These are phyloP conservation scores for Trichoderma atrobrunneum DNA, from an alignment of 2,329 filamentous ascomycete species.

Conservation along the genomic window DNA sequence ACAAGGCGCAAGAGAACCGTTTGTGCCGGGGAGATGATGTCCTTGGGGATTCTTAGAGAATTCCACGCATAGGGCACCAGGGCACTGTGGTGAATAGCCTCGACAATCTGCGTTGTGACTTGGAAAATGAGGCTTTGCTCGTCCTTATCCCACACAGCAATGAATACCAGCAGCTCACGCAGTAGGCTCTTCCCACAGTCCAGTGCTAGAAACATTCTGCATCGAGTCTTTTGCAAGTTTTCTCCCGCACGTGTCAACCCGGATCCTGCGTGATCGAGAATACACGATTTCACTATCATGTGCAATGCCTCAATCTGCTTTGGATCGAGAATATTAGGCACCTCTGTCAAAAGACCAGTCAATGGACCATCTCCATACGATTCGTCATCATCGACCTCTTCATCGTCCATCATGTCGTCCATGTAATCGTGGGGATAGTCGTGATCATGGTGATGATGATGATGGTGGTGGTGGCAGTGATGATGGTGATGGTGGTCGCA, in stretches of 20 bases:
- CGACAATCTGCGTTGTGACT: constrained; percentile 92
- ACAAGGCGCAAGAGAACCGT: constrained; percentile 88
- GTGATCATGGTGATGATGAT: constrained; percentile 36
- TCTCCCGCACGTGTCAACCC: constrained; percentile 65
- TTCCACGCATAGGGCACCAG: constrained; percentile 91
- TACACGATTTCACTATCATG: constrained; percentile 96
- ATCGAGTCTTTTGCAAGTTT: constrained; percentile 86
- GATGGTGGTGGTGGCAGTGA: constrained; percentile 31
- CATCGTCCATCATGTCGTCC: constrained; percentile 61
- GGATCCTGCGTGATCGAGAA: constrained; percentile 76
- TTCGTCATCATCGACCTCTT: constrained; percentile 70
- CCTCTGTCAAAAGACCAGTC: constrained; percentile 84
- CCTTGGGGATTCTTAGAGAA: constrained; percentile 85
- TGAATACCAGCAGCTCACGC: constrained; percentile 89
- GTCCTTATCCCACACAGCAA: constrained; percentile 93
- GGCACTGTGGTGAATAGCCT: constrained; percentile 84
- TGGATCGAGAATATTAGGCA: constrained; percentile 89
- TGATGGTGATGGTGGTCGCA: constrained; percentile 43
- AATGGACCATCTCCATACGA: constrained; percentile 76
- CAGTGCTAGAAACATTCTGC: constrained; percentile 82
- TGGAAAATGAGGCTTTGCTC: constrained; percentile 95
- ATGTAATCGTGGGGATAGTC: constrained; percentile 46
- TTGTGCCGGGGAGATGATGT: constrained; percentile 93
- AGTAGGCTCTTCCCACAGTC: constrained; percentile 88
- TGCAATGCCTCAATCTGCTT: constrained; percentile 94